Evolutionary conservation across 352 stramenopile genomes (phyloP).

Genomic region (Globisporangium megalacanthum): DNA sequence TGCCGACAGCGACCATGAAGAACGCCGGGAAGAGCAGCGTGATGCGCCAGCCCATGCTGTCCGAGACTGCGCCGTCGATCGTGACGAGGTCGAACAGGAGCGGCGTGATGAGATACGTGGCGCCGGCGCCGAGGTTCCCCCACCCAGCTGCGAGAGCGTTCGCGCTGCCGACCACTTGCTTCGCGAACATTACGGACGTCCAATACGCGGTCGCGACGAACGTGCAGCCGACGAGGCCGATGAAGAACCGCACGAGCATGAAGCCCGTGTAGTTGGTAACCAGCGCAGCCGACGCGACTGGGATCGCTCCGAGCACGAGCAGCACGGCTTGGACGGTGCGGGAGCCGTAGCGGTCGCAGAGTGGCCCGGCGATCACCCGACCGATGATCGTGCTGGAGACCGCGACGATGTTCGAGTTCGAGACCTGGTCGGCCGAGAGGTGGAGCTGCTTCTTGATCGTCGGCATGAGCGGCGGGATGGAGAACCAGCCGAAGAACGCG

Average conservation of each 20-base stretch:
- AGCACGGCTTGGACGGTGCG: conserved; percentile 77
- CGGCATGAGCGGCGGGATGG: conserved; percentile 89
- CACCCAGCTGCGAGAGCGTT: conserved; percentile 91
- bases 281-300: conserved; percentile 77
- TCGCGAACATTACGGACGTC: conserved; percentile 92
- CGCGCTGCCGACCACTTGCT: conserved; percentile 89
- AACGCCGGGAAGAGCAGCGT: conserved; percentile 85
- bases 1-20: conserved; percentile 70
- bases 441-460: conserved; percentile 86
- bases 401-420: conserved; percentile 88
- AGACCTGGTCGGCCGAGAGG: conserved; percentile 83
- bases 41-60: conserved; percentile 87
- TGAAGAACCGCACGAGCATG: conserved; percentile 89
- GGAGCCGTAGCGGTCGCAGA: conserved; percentile 91
- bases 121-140: conserved; percentile 91
- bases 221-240: conserved; percentile 89
- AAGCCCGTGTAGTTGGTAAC: conserved; percentile 75
- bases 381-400: conserved; percentile 89
- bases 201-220: conserved; percentile 94
- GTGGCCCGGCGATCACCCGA: conserved; percentile 84
- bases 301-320: conserved; percentile 75
- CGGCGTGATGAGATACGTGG: conserved; percentile 85
- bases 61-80: conserved; percentile 26
- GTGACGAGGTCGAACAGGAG: conserved; percentile 88
- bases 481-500: conserved; percentile 94